phyloP scores from a whole-genome alignment of 2,329 filamentous ascomycete species.

The Aaosphaeria pasadenensis region DNA sequence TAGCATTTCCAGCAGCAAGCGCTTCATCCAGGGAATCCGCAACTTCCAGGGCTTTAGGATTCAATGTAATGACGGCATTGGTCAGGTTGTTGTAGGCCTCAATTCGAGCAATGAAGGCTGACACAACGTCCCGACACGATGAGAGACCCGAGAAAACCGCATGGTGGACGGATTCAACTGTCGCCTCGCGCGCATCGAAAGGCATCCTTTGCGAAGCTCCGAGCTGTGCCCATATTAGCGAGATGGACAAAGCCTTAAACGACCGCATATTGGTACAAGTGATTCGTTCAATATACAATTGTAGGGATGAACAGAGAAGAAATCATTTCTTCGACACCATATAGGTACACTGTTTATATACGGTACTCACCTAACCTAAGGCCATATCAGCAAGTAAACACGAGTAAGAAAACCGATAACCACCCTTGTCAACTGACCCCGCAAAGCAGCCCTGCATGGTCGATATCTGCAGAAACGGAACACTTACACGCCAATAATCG shows the following conservation, averaged over 20 bases:
- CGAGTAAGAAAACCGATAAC: too few species aligned
- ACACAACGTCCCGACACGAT: constrained; percentile 55
- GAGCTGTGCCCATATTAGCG: background rate
- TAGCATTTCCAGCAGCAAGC: constrained; percentile 48
- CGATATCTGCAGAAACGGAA: too few species aligned
- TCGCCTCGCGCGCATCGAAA: constrained; percentile 57
- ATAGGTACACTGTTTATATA: too few species aligned
- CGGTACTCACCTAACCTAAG: too few species aligned
- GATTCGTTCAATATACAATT: too few species aligned
- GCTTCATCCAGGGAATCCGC: constrained; percentile 52
- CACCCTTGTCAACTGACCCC: too few species aligned
- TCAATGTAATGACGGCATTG: constrained; percentile 57
- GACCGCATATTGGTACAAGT: too few species aligned
- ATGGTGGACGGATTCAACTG: constrained; percentile 56
- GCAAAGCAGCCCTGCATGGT: too few species aligned
- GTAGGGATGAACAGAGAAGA: too few species aligned
- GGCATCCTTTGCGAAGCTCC: constrained; percentile 23
- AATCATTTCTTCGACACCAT: too few species aligned
- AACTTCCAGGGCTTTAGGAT: constrained; percentile 45
- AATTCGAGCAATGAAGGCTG: constrained; percentile 56
- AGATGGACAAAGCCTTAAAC: background rate
- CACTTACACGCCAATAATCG: too few species aligned
- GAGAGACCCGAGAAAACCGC: constrained; percentile 52
- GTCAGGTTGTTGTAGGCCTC: constrained; percentile 55
- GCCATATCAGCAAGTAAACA: too few species aligned